Conservation (phyloP, 2,329 filamentous ascomycete genomes). For the Colletotrichum eleusines region DNA sequence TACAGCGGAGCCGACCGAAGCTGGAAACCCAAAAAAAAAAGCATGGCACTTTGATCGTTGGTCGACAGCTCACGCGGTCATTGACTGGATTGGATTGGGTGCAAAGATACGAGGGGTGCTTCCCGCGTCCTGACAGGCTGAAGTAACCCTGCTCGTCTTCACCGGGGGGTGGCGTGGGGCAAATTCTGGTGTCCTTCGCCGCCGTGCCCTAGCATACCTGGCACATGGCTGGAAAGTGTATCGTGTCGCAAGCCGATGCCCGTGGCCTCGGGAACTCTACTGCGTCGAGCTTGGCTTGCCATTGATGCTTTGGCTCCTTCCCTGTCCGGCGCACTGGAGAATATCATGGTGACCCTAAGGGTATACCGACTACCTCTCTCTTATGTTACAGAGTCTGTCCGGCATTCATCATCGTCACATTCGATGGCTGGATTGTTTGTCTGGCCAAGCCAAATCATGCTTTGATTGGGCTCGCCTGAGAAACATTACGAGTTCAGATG, state of each 20-base stretch:
- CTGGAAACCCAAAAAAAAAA: conserved; percentile 19
- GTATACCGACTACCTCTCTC: no score
- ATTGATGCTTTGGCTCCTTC: neutral
- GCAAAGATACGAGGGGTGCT: conserved; percentile 34
- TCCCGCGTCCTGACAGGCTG: conserved; percentile 15
- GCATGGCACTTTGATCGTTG: conserved; percentile 31
- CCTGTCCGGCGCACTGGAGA: neutral
- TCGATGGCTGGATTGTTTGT: neutral
- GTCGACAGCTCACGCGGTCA: conserved; percentile 33
- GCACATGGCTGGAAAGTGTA: neutral
- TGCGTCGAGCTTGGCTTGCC: neutral
- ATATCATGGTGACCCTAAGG: neutral
- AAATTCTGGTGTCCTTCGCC: conserved; percentile 10
- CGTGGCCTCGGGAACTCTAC: neutral
- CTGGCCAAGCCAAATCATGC: neutral
- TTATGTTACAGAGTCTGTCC: neutral
- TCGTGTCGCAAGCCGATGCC: neutral
- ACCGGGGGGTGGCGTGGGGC: conserved; percentile 18
- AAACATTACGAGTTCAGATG: conserved; percentile 7
- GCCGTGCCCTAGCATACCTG: neutral
- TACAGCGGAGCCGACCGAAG: conserved; percentile 40
- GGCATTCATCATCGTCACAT: neutral
- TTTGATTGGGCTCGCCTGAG: neutral
- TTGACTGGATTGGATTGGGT: conserved; percentile 38
- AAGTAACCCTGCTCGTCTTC: conserved; percentile 26